Percentiles rank a stretch among this genome's conserved stretches.
phyloP scores from a whole-genome alignment of 169 alveolate species.

The Plasmodium gonderi region DNA sequence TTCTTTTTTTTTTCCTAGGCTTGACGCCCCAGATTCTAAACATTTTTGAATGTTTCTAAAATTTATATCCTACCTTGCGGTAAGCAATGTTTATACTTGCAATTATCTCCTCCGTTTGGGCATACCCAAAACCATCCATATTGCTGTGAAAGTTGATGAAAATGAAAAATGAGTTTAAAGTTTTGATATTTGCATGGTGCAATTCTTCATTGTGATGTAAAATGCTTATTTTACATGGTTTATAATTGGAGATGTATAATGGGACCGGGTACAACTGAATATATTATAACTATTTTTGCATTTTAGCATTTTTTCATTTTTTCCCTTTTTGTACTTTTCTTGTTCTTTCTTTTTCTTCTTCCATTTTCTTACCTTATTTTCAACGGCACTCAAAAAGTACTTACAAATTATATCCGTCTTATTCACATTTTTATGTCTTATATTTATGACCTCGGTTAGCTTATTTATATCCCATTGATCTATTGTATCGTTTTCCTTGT shows the following conservation, averaged over 20 bases:
- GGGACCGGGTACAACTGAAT: no score
- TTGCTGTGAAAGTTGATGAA: conserved; percentile 71
- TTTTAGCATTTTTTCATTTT: not conserved
- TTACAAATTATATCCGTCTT: conserved; percentile 95
- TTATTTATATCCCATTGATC: conserved; percentile 81
- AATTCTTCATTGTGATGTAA: no score
- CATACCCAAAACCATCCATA: conserved; percentile 99
- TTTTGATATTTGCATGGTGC: no score
- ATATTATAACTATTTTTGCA: no score
- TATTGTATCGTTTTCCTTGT: conserved; percentile 82
- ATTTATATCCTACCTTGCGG: conserved; percentile 95
- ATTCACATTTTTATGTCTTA: conserved; percentile 81
- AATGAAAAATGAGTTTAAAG: not conserved
- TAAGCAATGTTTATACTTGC: conserved; percentile 97
- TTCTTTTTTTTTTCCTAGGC: not conserved
- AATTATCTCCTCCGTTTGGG: conserved; percentile 98
- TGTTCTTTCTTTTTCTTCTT: not conserved
- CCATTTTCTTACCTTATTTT: conserved; percentile 85
- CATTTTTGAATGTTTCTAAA: conserved; percentile 57
- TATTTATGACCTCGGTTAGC: conserved; percentile 85
- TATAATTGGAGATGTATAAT: no score
- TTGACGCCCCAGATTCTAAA: not conserved
- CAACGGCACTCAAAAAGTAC: conserved; percentile 97
- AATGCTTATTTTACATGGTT: no score
- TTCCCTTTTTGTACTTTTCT: not conserved